These are phyloP conservation scores for Malania oleifera DNA, from an alignment of 164 flowering plant genomes.

Conservation along the genomic window DNA sequence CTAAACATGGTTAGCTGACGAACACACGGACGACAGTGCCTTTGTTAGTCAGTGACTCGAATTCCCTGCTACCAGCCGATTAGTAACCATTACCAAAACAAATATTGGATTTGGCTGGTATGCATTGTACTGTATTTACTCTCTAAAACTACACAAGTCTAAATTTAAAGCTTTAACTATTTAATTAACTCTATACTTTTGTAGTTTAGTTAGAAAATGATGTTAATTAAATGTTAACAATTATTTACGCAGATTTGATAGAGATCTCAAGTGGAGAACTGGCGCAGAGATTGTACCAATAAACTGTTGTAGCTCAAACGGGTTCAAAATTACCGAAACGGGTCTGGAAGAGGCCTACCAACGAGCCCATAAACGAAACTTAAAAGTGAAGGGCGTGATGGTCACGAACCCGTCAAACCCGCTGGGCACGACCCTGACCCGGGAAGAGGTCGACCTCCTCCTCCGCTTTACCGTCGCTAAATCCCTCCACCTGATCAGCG, in stretches of 20 bases:
- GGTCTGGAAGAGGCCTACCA: conserved; percentile 67
- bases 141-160: too few relatives aligned
- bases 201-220: neutral
- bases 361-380: conserved; percentile 41
- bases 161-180: too few relatives aligned
- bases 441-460: conserved; percentile 47
- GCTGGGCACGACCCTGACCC: conserved; percentile 58
- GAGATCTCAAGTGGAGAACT: conserved; percentile 93
- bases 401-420: conserved; percentile 93
- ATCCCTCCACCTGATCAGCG: conserved; percentile 68
- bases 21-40: too few relatives aligned
- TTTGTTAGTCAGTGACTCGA: too few relatives aligned
- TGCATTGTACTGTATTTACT: too few relatives aligned
- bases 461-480: conserved; percentile 41
- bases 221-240: neutral
- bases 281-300: conserved; percentile 80
- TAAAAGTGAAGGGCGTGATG: conserved; percentile 69
- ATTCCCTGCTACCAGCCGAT: too few relatives aligned
- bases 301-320: conserved; percentile 60
- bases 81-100: too few relatives aligned
- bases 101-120: too few relatives aligned
- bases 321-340: conserved; percentile 51
- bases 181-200: neutral
- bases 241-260: conserved; percentile 60
- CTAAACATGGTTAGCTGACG: too few relatives aligned